phyloP scores from a whole-genome alignment of 108 stramenopile genomes.

The Schizochytrium sp. region DNA sequence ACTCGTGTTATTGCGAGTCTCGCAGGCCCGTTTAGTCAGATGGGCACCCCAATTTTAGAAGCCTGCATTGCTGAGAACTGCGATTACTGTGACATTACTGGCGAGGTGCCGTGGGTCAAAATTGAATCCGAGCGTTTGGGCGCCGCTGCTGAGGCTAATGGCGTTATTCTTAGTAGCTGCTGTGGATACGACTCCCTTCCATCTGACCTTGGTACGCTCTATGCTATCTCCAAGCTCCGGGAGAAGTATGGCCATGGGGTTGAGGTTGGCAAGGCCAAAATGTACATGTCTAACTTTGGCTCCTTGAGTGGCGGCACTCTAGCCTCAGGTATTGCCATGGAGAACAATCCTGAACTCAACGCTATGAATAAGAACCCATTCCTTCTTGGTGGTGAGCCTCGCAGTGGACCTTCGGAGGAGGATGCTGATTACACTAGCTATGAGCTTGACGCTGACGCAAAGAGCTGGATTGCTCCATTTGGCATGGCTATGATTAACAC shows the following conservation, averaged over 20 bases:
- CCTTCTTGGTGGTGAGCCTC: background rate
- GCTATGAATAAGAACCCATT: constrained; percentile 17
- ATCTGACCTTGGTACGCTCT: constrained; percentile 79
- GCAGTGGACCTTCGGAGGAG: constrained; percentile 74
- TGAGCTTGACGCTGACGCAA: constrained; percentile 90
- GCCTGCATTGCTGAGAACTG: constrained; percentile 24
- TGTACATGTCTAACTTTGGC: background rate
- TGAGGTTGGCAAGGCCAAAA: constrained; percentile 18
- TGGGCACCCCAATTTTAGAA: constrained; percentile 56
- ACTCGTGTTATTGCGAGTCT: background rate
- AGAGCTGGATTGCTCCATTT: constrained; percentile 70
- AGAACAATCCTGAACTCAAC: constrained; percentile 10
- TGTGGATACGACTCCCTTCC: constrained; percentile 90
- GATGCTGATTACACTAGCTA: constrained; percentile 91
- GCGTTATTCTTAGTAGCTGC: constrained; percentile 81
- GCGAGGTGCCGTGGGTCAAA: constrained; percentile 87
- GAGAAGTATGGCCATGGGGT: constrained; percentile 34
- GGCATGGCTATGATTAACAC: constrained; percentile 61
- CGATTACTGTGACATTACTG: constrained; percentile 93
- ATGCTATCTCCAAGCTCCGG: constrained; percentile 46
- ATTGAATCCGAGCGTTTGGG: constrained; percentile 80
- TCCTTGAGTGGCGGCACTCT: constrained; percentile 40
- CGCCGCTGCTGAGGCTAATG: constrained; percentile 74
- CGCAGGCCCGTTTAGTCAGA: constrained; percentile 29
- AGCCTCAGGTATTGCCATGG: constrained; percentile 48